These are phyloP conservation scores for Globomyces sp. DNA, from an alignment of 371 early-diverging fungal genomes.

Conservation along the genomic window DNA sequence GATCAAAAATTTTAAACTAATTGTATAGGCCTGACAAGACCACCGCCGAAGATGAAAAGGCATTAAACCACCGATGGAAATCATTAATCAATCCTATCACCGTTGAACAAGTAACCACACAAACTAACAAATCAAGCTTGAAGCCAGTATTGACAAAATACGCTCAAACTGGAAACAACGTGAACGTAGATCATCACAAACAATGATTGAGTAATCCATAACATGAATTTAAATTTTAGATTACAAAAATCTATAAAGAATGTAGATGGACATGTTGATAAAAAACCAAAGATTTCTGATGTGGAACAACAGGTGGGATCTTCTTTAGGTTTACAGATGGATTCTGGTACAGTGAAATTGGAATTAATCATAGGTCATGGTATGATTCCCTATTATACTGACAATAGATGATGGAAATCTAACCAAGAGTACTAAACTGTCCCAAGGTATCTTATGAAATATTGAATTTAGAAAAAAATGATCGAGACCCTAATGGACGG, in stretches of 20 bases:
- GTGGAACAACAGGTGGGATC: neutral
- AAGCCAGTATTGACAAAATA: slow-evolving; percentile 49
- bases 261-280: slow-evolving; percentile 20
- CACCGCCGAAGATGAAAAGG: slow-evolving; percentile 35
- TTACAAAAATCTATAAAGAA: neutral
- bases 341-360: too few species aligned
- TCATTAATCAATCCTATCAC: slow-evolving; percentile 28
- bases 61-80: slow-evolving; percentile 25
- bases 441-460: too few species aligned
- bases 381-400: too few species aligned
- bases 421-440: too few species aligned
- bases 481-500: too few species aligned
- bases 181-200: slow-evolving; percentile 28
- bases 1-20: neutral
- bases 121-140: slow-evolving; percentile 18
- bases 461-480: too few species aligned
- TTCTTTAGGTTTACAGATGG: neutral
- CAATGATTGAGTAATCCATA: neutral
- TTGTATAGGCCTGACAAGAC: slow-evolving; percentile 33
- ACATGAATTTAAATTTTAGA: neutral
- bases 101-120: slow-evolving; percentile 23
- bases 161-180: slow-evolving; percentile 65
- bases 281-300: neutral
- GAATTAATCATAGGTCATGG: too few species aligned
- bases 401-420: too few species aligned